A percentile compares a stretch with the other conserved stretches of the same genome.
Conservation (phyloP, 2,329 filamentous ascomycete species). For the Paraphoma chrysanthemicola region DNA sequence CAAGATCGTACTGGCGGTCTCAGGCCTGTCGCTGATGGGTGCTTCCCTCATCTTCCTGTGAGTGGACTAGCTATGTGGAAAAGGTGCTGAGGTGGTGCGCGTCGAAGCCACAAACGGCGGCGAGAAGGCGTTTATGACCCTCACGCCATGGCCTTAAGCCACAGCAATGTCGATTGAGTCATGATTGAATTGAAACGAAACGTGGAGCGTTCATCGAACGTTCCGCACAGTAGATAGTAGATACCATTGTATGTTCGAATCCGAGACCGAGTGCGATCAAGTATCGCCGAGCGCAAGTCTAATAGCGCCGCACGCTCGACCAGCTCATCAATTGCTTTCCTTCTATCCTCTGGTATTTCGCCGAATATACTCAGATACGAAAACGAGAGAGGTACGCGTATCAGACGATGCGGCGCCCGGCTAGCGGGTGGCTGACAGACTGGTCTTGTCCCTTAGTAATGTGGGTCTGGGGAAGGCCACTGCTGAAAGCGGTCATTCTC, state of each 20-base stretch:
- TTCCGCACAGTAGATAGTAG: no score
- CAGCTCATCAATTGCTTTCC: no score
- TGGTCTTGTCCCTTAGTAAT: background rate
- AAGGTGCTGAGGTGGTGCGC: background rate
- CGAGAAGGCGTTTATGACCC: no score
- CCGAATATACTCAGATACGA: background rate
- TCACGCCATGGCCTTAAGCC: no score
- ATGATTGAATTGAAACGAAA: no score
- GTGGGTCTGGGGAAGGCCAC: background rate
- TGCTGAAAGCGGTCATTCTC: background rate
- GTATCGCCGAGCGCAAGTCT: no score
- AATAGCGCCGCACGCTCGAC: no score
- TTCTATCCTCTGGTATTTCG: no score
- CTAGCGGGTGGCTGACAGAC: background rate
- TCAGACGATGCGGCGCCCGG: background rate
- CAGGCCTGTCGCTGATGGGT: conserved; percentile 26
- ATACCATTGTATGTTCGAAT: background rate
- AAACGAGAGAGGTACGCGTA: background rate
- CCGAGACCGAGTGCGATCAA: background rate
- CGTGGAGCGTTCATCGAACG: no score
- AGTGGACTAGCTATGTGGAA: background rate
- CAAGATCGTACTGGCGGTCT: conserved; percentile 25
- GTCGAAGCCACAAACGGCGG: background rate
- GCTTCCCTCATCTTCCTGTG: conserved; percentile 36
- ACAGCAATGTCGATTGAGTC: no score